A percentile compares a stretch with the other conserved stretches of the same genome.
These are phyloP conservation scores for Fusarium pseudonygamai DNA, from an alignment of 2,329 filamentous ascomycete species.

Conservation along the genomic window DNA sequence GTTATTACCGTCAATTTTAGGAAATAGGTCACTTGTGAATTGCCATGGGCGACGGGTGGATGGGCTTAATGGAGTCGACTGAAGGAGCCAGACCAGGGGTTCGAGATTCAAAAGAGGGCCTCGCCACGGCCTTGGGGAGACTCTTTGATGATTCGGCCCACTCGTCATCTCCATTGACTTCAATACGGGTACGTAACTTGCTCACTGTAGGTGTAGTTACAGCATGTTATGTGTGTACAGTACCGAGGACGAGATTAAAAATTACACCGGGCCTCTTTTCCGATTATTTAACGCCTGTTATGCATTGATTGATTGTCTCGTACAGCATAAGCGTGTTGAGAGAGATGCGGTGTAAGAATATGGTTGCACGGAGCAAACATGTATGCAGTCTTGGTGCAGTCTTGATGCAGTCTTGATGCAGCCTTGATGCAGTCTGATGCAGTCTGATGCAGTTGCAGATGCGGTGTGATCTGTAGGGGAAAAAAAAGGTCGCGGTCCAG, in stretches of 20 bases:
- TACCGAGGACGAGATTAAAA: conserved; percentile 1
- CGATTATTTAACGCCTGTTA: not conserved
- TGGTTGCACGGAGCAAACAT: conserved; percentile 25
- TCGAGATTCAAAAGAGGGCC: conserved; percentile 15
- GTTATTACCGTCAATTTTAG: not conserved
- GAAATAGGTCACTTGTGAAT: conserved; percentile 22
- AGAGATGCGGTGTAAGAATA: conserved; percentile 36
- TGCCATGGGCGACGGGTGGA: conserved; percentile 40
- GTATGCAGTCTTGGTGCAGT: conserved; percentile 13
- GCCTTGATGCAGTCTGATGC: conserved; percentile 13
- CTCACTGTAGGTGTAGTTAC: not conserved
- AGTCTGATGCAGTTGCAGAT: conserved; percentile 23
- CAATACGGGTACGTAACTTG: conserved; percentile 20
- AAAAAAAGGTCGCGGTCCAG: conserved; percentile 9
- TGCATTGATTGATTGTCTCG: conserved; percentile 18
- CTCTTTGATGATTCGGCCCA: conserved; percentile 39
- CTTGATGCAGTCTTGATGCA: conserved; percentile 9
- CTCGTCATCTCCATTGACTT: conserved; percentile 37
- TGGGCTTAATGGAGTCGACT: conserved; percentile 30
- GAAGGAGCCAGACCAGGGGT: conserved; percentile 9
- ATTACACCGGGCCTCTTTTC: conserved; percentile 4
- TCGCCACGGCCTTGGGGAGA: conserved; percentile 18
- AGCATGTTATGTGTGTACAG: not conserved
- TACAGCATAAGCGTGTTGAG: conserved; percentile 20
- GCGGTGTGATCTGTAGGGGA: conserved; percentile 31